Base-by-base conservation (phyloP, 2,329 filamentous ascomycete genomes). In the Fusarium falciforme region DNA sequence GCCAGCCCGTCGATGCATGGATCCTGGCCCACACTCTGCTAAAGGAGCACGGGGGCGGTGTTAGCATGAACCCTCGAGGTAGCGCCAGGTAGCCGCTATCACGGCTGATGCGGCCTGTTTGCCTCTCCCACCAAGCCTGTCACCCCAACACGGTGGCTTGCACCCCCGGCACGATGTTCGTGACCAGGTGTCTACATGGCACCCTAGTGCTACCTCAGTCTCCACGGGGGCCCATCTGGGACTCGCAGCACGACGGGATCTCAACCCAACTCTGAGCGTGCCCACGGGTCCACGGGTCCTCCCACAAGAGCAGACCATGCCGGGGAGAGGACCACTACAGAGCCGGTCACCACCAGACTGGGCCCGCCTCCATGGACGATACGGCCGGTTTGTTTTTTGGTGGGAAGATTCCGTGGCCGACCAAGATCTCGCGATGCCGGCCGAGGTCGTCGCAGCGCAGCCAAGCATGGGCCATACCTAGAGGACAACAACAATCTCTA, bases 241-340 rank as follows among this genome's bases (percentile, higher is more conserved):
- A 82, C 82, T 82, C 79, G 80, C 81, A 81, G 81, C 80, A 82
- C 78, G 79, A 80, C 80, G 80, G 75, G 81, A 36, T 82, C 81
- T 81, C 77, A 81, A 82, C 80, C 79, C 79, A 81, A 79, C 76
- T 79, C 78, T 79, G 78, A 81, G 80, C 79, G 78, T 80, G 74
- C 63, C 73, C 75, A 78, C 77, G 69, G 69, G 69, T 75, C 72
- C 73, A 78, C 76, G 74, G 76, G 74, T 78, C 76, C 74, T 78
- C 74, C 76, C 76, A 78, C 67, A 77, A 71, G 74, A 71, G 66
- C 63, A 75, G 72, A 31, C 74, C 70, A 72, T 66, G 61, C 67
- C 58, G 61, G 66, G 72, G 72, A 55, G 49, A 65, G 66, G 47
- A 67, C 65, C 73, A 66, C 72, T 66, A 54, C 61, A 65, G 66